Conservation (phyloP, 2,329 filamentous ascomycete genomes). For the Ilyonectria mors-panacis region DNA sequence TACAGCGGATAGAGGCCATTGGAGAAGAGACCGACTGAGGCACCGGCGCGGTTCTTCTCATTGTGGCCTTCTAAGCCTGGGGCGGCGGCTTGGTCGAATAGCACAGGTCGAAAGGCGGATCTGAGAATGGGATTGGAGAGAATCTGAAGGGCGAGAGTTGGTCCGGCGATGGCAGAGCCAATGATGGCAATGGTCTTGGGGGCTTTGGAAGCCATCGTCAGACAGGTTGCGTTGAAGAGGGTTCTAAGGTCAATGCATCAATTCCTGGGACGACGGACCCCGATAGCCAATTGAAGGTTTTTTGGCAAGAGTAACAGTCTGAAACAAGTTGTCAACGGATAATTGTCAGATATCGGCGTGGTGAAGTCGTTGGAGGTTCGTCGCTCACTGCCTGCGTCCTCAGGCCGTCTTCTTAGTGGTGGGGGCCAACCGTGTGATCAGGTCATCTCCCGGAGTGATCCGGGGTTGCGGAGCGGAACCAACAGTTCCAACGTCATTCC, state of each 20-base stretch:
- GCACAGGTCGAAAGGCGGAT: slow-evolving; percentile 31
- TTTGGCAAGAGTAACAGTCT: background rate
- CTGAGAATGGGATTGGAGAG: slow-evolving; percentile 35
- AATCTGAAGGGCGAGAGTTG: slow-evolving; percentile 39
- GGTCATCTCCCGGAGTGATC: background rate
- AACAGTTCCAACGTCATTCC: background rate
- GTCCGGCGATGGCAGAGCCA: slow-evolving; percentile 39
- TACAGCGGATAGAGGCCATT: slow-evolving; percentile 42
- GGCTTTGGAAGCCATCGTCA: background rate
- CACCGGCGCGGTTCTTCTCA: slow-evolving; percentile 37
- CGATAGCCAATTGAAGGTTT: background rate
- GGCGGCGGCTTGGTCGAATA: slow-evolving; percentile 35
- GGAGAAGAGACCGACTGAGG: slow-evolving; percentile 43
- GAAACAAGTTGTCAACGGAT: too few species aligned
- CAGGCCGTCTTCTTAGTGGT: background rate
- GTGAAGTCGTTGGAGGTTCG: background rate
- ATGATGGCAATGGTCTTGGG: slow-evolving; percentile 39
- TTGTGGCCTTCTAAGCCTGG: slow-evolving; percentile 28
- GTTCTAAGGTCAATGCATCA: background rate
- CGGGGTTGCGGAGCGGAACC: background rate
- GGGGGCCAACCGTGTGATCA: background rate
- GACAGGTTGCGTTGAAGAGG: background rate
- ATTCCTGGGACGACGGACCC: background rate
- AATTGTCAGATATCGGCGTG: too few species aligned
- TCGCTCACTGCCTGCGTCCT: background rate